Evolutionary conservation across 2,329 filamentous ascomycete genomes (phyloP), one percentile per base, ranked within the genome.

Genomic region (Sarocladium oryzae): DNA sequence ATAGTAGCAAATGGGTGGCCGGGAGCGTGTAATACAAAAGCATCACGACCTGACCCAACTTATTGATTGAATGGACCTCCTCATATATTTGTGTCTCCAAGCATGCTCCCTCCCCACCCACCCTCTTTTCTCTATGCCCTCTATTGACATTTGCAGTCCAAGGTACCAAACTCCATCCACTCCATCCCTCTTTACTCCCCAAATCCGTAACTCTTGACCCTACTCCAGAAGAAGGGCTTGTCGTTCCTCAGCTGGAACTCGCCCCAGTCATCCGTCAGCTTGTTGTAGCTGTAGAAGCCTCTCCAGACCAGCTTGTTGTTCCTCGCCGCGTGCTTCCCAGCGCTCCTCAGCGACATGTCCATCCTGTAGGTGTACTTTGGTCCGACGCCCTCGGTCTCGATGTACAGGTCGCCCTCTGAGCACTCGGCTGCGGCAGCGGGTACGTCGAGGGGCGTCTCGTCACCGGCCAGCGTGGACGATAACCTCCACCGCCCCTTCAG

Each of bases 301-400:
- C 86, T 86, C 92, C 93, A 99, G 1, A 75, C 71, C 49, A 99
- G 69, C 69, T 95, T 96, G 55, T 92, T 96, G 61, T 95, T 96
- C 63, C 83, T 82, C 0, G 83, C 73, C 0, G 76, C 78, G 13
- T 30, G 28, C 56, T 76, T 79, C 11, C 81, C 78, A 0, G 84
- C 80, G 56, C 76, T 83, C 1, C 81, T 81, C 26, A 97, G 65
- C 5, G 79, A 75, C 26, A 99, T 68, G 53, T 92, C 84, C 81
- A 97, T 85, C 41, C 85, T 81, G 68, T 97, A 97, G 68, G 90
- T 89, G 16, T 97, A 97, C 68, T 90, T 89, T 16, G 70, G 68
- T 13, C 80, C 80, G 1, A 84, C 84, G 16, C 91, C 91, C 63
- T 95, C 89, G 0, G 91, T 96, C 70, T 99, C 92, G 7, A 99